These are phyloP conservation scores for Cercophora samala DNA, from an alignment of 495 filamentous ascomycete species.

Conservation along the genomic window DNA sequence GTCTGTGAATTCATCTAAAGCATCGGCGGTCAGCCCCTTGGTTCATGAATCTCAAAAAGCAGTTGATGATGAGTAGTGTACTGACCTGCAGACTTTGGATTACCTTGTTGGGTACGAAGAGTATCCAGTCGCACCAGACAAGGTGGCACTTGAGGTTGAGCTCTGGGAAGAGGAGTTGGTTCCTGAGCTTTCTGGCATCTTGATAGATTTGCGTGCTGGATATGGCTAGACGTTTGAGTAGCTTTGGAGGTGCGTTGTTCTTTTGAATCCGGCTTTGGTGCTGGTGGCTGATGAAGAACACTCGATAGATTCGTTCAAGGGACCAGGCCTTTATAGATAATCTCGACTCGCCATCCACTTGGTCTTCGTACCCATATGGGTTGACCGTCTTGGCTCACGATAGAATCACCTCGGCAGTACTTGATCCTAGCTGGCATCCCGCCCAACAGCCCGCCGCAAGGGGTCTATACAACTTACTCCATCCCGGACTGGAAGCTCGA, in stretches of 20 bases:
- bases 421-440: neutral
- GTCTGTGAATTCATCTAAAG: neutral
- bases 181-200: neutral
- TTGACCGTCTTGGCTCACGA: neutral
- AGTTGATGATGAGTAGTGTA: neutral
- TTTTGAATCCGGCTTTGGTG: neutral
- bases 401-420: neutral
- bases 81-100: neutral
- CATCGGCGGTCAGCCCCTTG: neutral
- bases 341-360: neutral
- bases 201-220: neutral
- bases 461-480: neutral
- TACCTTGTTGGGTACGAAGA: neutral
- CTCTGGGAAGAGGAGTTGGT: neutral
- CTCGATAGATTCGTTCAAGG: neutral
- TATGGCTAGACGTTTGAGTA: neutral
- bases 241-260: neutral
- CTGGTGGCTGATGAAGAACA: neutral
- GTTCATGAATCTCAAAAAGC: neutral
- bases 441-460: neutral
- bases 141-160: neutral
- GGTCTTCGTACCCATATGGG: neutral
- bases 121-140: neutral
- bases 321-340: neutral
- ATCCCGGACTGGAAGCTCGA: neutral